Base-by-base conservation (phyloP, 305 asterid species). In the Fraxinus sp. region DNA sequence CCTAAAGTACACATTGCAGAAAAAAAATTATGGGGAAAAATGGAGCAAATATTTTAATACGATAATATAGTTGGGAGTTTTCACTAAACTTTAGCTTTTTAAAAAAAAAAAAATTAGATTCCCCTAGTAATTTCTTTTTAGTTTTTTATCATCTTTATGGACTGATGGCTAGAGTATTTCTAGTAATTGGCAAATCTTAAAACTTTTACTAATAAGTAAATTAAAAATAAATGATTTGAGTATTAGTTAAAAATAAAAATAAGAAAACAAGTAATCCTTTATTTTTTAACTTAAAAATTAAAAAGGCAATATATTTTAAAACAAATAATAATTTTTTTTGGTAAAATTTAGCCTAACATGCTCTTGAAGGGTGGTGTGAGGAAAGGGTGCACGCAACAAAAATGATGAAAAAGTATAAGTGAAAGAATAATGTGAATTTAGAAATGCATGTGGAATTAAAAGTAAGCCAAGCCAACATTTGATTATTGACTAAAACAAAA, bases 401-500 rank as follows among this genome's bases (percentile, higher is more conserved):
- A 71, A 71, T 71, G 76, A 71, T 32, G 74, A 66, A 66, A 6
- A 71, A 32, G 76, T 33, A 71, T 14, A 32, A 71, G 76, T 32
- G 44, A 30, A 70, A 30, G 44, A 32, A 32, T 71, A 71, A 13
- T 71, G 44, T 71, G 41, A 26, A 70, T 70, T 30, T 30, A 70
- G 37, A 70, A 70, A 24, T 70, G 39, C 75, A 71, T 71, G 24
- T 71, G 22, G 76, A 66, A 66, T 66, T 3, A 24, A 66, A 66
- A 66, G 74, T 66, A 64, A 24, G 73, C 73, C 75, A 70, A 70
- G 59, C 52, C 52, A 44, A 44, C 75, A 70, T 80, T 81, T 80
- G 88, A 82, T 85, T 62, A 83, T 80, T 87, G 90, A 77, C 75
- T 84, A 74, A 76, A 76, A 64, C 2, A 49, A 77, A 75, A 22